These are phyloP conservation scores for Candida sp. DNA, from an alignment of 1,139 yeast species.

Conservation along the genomic window DNA sequence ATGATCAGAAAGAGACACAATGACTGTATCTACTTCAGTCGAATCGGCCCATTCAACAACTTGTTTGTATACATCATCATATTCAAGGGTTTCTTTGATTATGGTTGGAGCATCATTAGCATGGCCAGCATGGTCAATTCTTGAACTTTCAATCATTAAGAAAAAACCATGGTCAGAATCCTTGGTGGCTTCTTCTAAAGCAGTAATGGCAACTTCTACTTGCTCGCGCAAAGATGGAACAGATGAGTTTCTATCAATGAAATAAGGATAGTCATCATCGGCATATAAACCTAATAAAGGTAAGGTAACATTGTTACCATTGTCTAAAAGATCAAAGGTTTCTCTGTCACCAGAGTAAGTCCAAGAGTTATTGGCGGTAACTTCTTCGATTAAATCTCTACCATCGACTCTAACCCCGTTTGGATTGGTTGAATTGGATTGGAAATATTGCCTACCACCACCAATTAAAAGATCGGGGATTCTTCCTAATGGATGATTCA, in stretches of 20 bases:
- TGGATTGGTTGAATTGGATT: conserved; percentile 31
- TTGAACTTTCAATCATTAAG: conserved; percentile 78
- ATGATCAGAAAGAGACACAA: conserved; percentile 82
- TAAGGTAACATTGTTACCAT: conserved; percentile 58
- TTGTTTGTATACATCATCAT: conserved; percentile 69
- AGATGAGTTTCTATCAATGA: conserved; percentile 61
- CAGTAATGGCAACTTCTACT: conserved; percentile 64
- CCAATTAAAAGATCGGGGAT: conserved; percentile 82
- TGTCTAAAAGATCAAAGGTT: conserved; percentile 46
- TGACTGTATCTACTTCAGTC: conserved; percentile 66
- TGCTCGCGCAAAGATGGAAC: conserved; percentile 77
- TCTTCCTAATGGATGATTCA: conserved; percentile 57
- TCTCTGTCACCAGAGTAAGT: conserved; percentile 55
- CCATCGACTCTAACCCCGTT: conserved; percentile 73
- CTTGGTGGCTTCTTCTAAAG: conserved; percentile 59
- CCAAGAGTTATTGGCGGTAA: conserved; percentile 56
- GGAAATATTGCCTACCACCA: conserved; percentile 82
- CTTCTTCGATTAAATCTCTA: conserved; percentile 60
- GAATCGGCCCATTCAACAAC: conserved; percentile 64
- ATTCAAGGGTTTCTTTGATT: conserved; percentile 60
- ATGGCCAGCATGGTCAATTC: conserved; percentile 93
- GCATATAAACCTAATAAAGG: conserved; percentile 76
- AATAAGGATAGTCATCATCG: conserved; percentile 72
- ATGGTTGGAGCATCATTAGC: conserved; percentile 87
- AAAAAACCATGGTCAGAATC: conserved; percentile 80